Evolutionary conservation across 495 filamentous ascomycete species (phyloP).

Genomic region (Lasiosphaeria hispida): DNA sequence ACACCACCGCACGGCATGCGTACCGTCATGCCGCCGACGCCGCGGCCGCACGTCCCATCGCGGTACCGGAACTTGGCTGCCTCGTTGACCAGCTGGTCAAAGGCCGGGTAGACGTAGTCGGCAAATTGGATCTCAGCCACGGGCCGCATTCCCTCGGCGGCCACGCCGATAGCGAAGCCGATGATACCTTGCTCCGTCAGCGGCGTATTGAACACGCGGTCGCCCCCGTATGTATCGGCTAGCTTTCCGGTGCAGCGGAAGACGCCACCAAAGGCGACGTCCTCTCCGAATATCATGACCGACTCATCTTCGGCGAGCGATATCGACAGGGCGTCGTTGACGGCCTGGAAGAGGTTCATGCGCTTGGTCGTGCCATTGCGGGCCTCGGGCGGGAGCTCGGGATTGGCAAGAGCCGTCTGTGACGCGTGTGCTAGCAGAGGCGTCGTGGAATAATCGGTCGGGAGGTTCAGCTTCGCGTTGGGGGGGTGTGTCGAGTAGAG

Average conservation of each 20-base stretch:
- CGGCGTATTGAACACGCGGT: constrained; percentile 95
- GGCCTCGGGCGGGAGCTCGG: constrained; percentile 61
- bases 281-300: constrained; percentile 91
- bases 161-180: constrained; percentile 87
- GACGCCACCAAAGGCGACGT: constrained; percentile 94
- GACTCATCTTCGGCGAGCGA: constrained; percentile 82
- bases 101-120: constrained; percentile 95
- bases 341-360: constrained; percentile 87
- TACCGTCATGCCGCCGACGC: constrained; percentile 77
- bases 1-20: constrained; percentile 94
- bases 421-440: constrained; percentile 78
- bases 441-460: constrained; percentile 83
- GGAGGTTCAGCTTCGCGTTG: constrained; percentile 70
- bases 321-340: constrained; percentile 83
- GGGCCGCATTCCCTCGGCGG: constrained; percentile 87
- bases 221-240: constrained; percentile 77
- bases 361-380: constrained; percentile 71
- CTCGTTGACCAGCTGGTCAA: constrained; percentile 97
- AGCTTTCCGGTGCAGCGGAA: constrained; percentile 94
- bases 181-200: constrained; percentile 92
- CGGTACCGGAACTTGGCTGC: constrained; percentile 90
- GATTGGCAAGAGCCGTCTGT: constrained; percentile 62
- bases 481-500: constrained; percentile 50
- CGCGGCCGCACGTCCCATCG: constrained; percentile 67
- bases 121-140: constrained; percentile 98